phyloP scores from a whole-genome alignment of 139 green algal species.

The Dunaliella sp. region DNA sequence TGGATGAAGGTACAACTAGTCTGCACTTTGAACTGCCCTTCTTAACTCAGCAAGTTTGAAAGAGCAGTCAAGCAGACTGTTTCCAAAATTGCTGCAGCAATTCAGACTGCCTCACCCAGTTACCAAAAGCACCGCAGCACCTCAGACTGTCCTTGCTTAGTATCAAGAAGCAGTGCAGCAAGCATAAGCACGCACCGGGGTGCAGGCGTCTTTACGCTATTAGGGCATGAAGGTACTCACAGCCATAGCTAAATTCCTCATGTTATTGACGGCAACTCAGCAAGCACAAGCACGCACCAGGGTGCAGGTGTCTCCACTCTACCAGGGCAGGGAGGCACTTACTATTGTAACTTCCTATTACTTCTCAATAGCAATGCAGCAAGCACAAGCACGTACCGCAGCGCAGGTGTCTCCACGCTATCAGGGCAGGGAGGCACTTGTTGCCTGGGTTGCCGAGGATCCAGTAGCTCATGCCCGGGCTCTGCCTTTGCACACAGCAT shows the following conservation, averaged over 20 bases:
- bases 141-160: too few relatives aligned
- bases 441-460: conserved; percentile 53
- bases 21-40: too few relatives aligned
- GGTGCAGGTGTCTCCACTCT: background rate
- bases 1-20: too few relatives aligned
- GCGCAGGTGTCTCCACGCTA: conserved; percentile 13
- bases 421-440: conserved; percentile 24
- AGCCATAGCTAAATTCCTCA: background rate
- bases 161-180: background rate
- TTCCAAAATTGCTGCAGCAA: too few relatives aligned
- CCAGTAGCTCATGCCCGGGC: conserved; percentile 25
- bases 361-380: background rate
- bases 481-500: conserved; percentile 90
- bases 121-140: too few relatives aligned
- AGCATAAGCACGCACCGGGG: background rate
- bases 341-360: background rate
- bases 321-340: background rate
- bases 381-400: background rate
- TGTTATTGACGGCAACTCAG: background rate
- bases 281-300: background rate
- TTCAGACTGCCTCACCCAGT: too few relatives aligned
- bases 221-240: background rate
- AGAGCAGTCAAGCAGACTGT: too few relatives aligned
- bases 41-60: too few relatives aligned
- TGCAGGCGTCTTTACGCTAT: background rate